Evolutionary conservation across 179 eudicot species (phyloP), one percentile per base, ranked within the genome.

Genomic region (Camellia oleifera): DNA sequence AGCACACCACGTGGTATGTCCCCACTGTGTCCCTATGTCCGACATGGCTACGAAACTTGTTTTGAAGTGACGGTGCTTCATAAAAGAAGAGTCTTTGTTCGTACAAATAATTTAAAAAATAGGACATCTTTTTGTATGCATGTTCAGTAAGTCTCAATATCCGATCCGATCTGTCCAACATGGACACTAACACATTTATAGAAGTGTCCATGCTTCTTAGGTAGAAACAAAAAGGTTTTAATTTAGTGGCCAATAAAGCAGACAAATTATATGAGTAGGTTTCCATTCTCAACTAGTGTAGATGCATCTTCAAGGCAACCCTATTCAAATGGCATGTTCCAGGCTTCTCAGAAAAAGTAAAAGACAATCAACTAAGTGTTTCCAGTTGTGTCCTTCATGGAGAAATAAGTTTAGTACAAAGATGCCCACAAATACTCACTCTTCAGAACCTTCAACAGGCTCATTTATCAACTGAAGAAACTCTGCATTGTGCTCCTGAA

Each of bases 381-480:
- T 64, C 13, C 4, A 9, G 13, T 20, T 11, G 32, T 11, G 32
- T 64, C 42, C 42, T 23, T 20, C 10, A 5, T 18, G 68, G 8
- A 23, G 6, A 11, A 17, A 64, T 5, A 18, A 64, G 42, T 14
- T 63, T 7, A 46, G 15, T 48, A 76, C 10, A 54, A 56, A 42
- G 2, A 69, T 6, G 45, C 10, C 12, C 50, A 63, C 10, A 66
- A n/a, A 7, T 20, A 76, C 91, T 88, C 78, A 95, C 99, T 97
- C 99, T 87, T 94, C 99, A 74, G 98, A 90, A 77, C 95, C 98
- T 77, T 94, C 99, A 79, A 89, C 86, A 52, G 97, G 98, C 79
- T 95, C 98, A 87, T 93, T 95, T 61, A 95, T 84, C 77, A 95
- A 90, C 78, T 94, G 99, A 75, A 95, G 97, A 82, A 95, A 95